phyloP scores from a whole-genome alignment of 179 eudicot genomes.

The Spergularia azorica region DNA sequence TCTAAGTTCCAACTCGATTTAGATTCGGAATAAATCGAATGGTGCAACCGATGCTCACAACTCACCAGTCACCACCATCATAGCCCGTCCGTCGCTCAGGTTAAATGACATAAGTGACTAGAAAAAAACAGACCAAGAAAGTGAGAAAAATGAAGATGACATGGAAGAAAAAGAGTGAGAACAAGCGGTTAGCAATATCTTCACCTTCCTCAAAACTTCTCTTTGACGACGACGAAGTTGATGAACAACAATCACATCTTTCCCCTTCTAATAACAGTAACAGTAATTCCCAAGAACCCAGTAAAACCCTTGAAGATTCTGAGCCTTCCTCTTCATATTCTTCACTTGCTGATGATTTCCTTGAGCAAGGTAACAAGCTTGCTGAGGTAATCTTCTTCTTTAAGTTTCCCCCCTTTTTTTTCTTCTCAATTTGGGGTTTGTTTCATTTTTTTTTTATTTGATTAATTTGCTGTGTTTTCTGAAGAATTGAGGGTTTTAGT shows the following conservation, averaged over 20 bases:
- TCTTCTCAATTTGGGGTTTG: not conserved
- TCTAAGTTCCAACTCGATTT: too few species aligned
- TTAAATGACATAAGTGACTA: too few species aligned
- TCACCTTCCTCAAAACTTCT: constrained; percentile 34
- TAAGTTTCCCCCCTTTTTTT: not conserved
- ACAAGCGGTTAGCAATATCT: constrained; percentile 30
- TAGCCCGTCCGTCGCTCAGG: too few species aligned
- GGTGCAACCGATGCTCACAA: too few species aligned
- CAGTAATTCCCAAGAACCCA: not conserved
- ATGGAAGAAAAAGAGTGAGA: constrained; percentile 45
- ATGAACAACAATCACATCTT: not conserved
- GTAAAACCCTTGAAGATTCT: constrained; percentile 15
- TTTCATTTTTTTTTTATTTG: not conserved
- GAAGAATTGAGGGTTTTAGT: not conserved
- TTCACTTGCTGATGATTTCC: constrained; percentile 43
- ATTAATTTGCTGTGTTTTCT: not conserved
- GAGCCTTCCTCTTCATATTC: constrained; percentile 24
- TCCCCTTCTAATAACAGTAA: not conserved
- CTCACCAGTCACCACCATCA: too few species aligned
- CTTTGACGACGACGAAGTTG: constrained; percentile 25
- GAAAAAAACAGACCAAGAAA: too few species aligned
- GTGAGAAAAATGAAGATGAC: constrained; percentile 50
- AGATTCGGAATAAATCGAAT: too few species aligned
- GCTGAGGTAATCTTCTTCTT: constrained; percentile 52
- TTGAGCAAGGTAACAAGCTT: constrained; percentile 56